Evolutionary conservation across 441 rosid genomes (phyloP).

Genomic region (Brassica balearica): DNA sequence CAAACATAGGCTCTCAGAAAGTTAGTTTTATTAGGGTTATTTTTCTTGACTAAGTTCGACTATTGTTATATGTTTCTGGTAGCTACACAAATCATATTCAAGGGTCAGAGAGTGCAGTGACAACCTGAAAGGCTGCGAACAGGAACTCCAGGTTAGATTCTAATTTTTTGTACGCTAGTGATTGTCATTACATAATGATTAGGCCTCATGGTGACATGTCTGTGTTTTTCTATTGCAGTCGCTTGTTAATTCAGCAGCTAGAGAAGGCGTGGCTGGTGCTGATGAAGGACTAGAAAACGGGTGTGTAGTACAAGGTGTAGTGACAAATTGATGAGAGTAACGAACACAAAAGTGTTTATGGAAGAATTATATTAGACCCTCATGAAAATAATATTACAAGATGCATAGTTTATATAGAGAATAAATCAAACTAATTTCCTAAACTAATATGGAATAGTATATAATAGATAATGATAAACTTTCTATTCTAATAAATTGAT

Average conservation of each 20-base stretch:
- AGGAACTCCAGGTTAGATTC: conserved; percentile 75
- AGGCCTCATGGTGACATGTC: neutral
- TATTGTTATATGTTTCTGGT: conserved; percentile 38
- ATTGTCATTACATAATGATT: conserved; percentile 3
- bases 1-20: conserved; percentile 21
- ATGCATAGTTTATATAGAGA: too few species aligned
- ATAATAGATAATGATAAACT: too few species aligned
- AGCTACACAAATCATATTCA: conserved; percentile 70
- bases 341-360: neutral
- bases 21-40: conserved; percentile 12
- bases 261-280: conserved; percentile 36
- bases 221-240: conserved; percentile 6
- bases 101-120: conserved; percentile 67
- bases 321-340: too few species aligned
- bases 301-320: conserved; percentile 16
- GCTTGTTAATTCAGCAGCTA: conserved; percentile 37
- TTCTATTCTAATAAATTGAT: too few species aligned
- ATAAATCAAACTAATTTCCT: too few species aligned
- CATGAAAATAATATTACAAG: too few species aligned
- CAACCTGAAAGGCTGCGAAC: conserved; percentile 70
- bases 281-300: conserved; percentile 34
- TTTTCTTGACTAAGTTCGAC: conserved; percentile 24
- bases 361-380: too few species aligned
- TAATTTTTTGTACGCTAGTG: conserved; percentile 10
- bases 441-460: too few species aligned